Evolutionary conservation across 129 eudicot species (phyloP).

Genomic region (Pulicaria dysenterica): DNA sequence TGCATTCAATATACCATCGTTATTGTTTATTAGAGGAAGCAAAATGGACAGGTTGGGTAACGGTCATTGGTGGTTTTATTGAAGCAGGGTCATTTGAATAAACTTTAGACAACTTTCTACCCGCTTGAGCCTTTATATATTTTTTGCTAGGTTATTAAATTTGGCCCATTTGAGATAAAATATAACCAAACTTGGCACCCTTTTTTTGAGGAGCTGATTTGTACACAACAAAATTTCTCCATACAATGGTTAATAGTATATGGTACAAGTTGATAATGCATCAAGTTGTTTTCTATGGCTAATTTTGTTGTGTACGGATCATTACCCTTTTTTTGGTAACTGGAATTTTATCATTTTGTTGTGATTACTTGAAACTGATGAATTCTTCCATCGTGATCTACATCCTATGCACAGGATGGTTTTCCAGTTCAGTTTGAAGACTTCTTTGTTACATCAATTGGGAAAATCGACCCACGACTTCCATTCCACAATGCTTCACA

Average conservation of each 20-base stretch:
- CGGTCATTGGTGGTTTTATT: not conserved
- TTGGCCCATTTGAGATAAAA: not conserved
- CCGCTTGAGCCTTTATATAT: not conserved
- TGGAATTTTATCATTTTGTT: not conserved
- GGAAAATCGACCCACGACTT: constrained; percentile 65
- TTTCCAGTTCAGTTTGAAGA: constrained; percentile 87
- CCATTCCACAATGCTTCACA: constrained; percentile 59
- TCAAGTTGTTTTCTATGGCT: no score
- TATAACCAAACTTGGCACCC: not conserved
- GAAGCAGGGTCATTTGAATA: no score
- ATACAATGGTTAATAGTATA: no score
- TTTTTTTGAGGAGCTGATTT: not conserved
- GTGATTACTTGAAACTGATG: not conserved
- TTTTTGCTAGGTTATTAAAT: not conserved
- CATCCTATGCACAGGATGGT: constrained; percentile 50
- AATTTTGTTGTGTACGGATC: no score
- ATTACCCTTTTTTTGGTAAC: not conserved
- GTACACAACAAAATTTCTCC: no score
- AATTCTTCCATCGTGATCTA: not conserved
- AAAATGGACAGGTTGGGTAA: not conserved
- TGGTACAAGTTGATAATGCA: no score
- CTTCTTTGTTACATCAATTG: constrained; percentile 63
- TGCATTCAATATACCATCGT: constrained; percentile 9
- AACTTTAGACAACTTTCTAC: not conserved
- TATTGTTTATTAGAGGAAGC: not conserved